phyloP scores from a whole-genome alignment of 345 rosid genomes.

The Iberis pinnata region DNA sequence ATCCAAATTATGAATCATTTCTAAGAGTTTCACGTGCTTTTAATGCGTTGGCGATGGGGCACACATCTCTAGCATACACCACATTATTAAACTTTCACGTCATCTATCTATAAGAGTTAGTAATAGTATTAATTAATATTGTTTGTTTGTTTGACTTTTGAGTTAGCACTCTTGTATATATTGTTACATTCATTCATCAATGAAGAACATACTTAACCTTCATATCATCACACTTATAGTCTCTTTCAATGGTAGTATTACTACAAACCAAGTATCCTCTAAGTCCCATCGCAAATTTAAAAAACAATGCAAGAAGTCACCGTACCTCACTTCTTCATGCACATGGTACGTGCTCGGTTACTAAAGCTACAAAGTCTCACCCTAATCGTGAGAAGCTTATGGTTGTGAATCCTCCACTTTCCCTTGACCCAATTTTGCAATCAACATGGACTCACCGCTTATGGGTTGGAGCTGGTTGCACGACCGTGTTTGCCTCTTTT shows the following conservation, averaged over 20 bases:
- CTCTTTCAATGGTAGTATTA: conserved; percentile 44
- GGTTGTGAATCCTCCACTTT: conserved; percentile 26
- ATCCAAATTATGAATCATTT: too few relatives aligned
- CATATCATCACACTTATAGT: too few relatives aligned
- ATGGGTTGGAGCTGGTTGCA: conserved; percentile 72
- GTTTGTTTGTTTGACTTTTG: too few relatives aligned
- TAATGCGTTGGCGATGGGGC: too few relatives aligned
- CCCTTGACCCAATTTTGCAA: conserved; percentile 46
- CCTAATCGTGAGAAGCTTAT: conserved; percentile 29
- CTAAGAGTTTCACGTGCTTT: too few relatives aligned
- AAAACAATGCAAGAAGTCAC: conserved; percentile 16
- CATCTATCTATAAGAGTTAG: too few relatives aligned
- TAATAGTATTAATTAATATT: too few relatives aligned
- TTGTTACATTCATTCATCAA: too few relatives aligned
- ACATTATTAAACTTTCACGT: too few relatives aligned
- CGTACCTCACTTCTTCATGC: conserved; percentile 9
- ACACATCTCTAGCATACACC: too few relatives aligned
- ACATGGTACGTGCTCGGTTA: conserved; percentile 32
- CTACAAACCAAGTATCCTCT: conserved; percentile 34
- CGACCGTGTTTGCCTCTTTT: conserved; percentile 46
- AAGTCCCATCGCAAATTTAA: conserved; percentile 2
- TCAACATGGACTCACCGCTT: conserved; percentile 74
- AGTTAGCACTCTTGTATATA: too few relatives aligned
- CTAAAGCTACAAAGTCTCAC: conserved; percentile 32
- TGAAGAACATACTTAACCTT: too few relatives aligned